Base-by-base conservation (phyloP, 2,329 filamentous ascomycete species). In the Colletotrichum melonis region DNA sequence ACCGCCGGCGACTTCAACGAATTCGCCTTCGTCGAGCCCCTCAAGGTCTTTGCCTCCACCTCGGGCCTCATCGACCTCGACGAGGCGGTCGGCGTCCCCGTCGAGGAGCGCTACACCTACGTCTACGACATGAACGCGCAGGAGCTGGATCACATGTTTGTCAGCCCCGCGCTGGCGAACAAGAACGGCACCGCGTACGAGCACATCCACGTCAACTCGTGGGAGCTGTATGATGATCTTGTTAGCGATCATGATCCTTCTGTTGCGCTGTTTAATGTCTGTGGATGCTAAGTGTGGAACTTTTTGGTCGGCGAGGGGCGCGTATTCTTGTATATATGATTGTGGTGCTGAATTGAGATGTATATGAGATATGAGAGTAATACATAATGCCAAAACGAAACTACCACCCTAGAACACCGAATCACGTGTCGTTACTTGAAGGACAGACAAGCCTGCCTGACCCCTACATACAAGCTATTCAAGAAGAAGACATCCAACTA, bases 1-100 rank as follows among this genome's bases (percentile, higher is more conserved):
- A 82, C 86, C 2, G 88, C 89, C 0, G 92, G 92, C 30, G 92
- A 94, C 82, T 94, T 92, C 79, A 94, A 94, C 84, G 92, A 94
- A 80, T 94, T 93, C 79, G 79, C 87, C 5, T 91, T 91, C 74
- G 91, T 91, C 11, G 78, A 86, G 79, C 92, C 92, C 1, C 80
- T 94, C 62, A 79, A 85, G 73, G 82, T 82, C 1, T 93, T 94
- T 75, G 78, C 83, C 1, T 74, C 80, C 4, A 82, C 86, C 24
- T 92, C 90, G 0, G 87, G 88, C 2, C 83, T 94, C 58, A 76
- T 85, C 42, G 91, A 94, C 75, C 82, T 93, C 1, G 92, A 94
- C 76, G 90, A 88, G 5, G 89, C 88, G 0, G 87, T 84, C 5
- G 84, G 83, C 5, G 86, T 90, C 12, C 81, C 86, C 4, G 78